These are phyloP conservation scores for Trametopsis cervina DNA, from an alignment of 768 basidiomycete species.

Conservation along the genomic window DNA sequence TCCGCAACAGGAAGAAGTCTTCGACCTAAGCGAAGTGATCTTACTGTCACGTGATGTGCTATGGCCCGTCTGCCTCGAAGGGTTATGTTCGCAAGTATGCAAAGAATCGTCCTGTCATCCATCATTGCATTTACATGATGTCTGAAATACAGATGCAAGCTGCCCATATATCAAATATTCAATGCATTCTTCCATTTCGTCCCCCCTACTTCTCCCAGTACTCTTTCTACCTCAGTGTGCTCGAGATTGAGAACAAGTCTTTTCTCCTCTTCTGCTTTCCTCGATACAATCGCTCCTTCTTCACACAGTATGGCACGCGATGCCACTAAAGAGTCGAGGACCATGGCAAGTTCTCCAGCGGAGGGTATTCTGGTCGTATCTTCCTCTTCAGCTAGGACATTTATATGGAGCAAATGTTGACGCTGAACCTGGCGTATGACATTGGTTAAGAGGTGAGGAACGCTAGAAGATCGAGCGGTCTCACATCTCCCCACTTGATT, in stretches of 20 bases:
- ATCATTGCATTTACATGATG: too few relatives aligned
- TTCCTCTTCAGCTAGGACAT: conserved; percentile 51
- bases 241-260: conserved; percentile 80
- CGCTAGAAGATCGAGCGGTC: too few relatives aligned
- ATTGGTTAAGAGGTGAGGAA: background rate
- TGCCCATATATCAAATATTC: too few relatives aligned
- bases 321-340: conserved; percentile 71
- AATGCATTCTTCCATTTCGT: conserved; percentile 53
- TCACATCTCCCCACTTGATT: conserved; percentile 77
- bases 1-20: too few relatives aligned
- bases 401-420: conserved; percentile 69
- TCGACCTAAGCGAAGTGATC: too few relatives aligned
- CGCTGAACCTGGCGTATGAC: conserved; percentile 52
- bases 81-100: too few relatives aligned
- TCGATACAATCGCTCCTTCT: conserved; percentile 42
- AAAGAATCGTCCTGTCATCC: too few relatives aligned
- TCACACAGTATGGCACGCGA: conserved; percentile 75
- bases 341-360: conserved; percentile 52
- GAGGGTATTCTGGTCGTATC: conserved; percentile 56
- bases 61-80: too few relatives aligned
- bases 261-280: conserved; percentile 59
- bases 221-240: conserved; percentile 76
- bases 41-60: too few relatives aligned
- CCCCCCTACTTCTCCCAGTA: conserved; percentile 77
- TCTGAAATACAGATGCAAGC: too few relatives aligned